Evolutionary conservation across 2,329 filamentous ascomycete genomes (phyloP), one percentile per base, ranked within the genome.

Genomic region (Zalaria obscura): DNA sequence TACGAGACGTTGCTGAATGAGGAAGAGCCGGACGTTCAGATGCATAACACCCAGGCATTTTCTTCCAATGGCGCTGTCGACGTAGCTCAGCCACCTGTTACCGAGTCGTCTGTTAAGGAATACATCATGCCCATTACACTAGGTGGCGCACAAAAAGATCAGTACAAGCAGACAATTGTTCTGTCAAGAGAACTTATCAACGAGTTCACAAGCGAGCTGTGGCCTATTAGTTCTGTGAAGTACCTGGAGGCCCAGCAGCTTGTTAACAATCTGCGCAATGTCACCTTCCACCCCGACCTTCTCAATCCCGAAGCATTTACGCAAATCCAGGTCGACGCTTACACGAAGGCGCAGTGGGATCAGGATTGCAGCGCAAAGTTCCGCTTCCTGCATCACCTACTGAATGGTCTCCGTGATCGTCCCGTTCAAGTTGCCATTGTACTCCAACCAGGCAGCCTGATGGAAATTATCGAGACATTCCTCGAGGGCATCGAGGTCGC

Each of bases 331-430:
- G 47, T 52, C 2, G 46, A 44, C 25, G 48, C 49, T 5, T 45
- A 49, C 9, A 39, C 47, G 18, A 54, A 58, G 36, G 56, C 55
- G 1, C 45, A 55, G 31, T 62, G 59, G 59, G 55, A 58, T 32
- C 45, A 52, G 9, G 47, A 52, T 10, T 55, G 51, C 42, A 62
- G 60, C 35, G 47, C 51, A 4, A 63, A 63, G 41, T 63, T 63
- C 39, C 46, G 47, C 3, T 63, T 64, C 40, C 39, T 64, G 10
- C 48, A 52, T 10, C 46, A 52, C 18, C 45, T 63, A 2, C 40
- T 63, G 3, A 47, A 55, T 1, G 42, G 43, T 5, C 36, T 61
- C 3, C 49, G 51, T 5, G 39, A 43, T 27, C 44, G 49, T 34
- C 46, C 47, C 8, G 9, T 50, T 10, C 55, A 50, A 40, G 39